Evolutionary conservation across 495 filamentous ascomycete genomes (phyloP), one percentile per base, ranked within the genome.

Genomic region (Parachaetomium inaequale): DNA sequence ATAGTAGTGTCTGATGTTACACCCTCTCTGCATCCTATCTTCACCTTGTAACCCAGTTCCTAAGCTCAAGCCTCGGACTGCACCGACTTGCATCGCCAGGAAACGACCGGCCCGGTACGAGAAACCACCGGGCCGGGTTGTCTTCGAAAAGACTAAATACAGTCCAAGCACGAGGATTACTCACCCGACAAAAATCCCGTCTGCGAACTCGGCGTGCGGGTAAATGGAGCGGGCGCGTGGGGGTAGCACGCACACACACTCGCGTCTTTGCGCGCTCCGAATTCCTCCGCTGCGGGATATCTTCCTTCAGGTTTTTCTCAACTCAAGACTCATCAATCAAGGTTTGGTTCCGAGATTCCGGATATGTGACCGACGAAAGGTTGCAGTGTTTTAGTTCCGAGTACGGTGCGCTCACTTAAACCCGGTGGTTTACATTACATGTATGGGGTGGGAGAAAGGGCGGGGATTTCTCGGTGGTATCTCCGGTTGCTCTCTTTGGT

Each of bases 41-140:
- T 36, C 2, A 7, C 10, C 10, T 36, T 12, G 8, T 11, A 36
- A 7, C 34, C 14, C 34, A 7, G 34, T 36, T 36, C 14, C 2
- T 12, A 36, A 36, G 8, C 34, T n/a, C n/a, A n/a, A 11, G 14
- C 10, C 34, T 11, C 34, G 34, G 38, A 17, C 38, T 17, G 11
- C 38, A 42, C 11, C 2, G 38, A 7, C 42, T 45, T 43, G 19
- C 12, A 6, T 54, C n/a, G n/a, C n/a, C n/a, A n/a, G 51, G 32
- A 38, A 29, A 23, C 23, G 3, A 19, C 31, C 51, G 51, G 51
- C 3, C 25, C 25, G 38, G 10, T 3, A 45, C 54, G 54, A 56
- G 54, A 56, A 56, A 31, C 25, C 26, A 15, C 36, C 54, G 54
- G 54, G 14, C 54, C 54, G 54, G 54, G 2, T 4, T 38, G 31